Evolutionary conservation across 495 filamentous ascomycete species (phyloP).

Genomic region (Daldinia grandis): DNA sequence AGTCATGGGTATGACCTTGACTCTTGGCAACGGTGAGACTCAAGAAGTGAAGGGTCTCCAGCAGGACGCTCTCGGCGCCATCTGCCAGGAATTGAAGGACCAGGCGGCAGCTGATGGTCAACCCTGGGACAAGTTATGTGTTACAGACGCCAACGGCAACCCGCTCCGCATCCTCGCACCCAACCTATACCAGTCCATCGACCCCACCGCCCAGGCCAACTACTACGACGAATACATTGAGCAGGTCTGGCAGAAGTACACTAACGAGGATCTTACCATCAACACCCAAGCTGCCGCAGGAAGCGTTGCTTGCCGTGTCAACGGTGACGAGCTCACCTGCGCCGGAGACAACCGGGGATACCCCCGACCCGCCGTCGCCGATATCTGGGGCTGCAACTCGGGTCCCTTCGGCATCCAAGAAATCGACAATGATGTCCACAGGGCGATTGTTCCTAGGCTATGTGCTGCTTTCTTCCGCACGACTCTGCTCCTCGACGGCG

Average conservation of each 20-base stretch:
- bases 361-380: conserved; percentile 47
- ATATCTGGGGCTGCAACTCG: conserved; percentile 60
- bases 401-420: conserved; percentile 53
- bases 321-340: conserved; percentile 46
- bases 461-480: conserved; percentile 57
- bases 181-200: conserved; percentile 44
- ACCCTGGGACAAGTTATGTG: conserved; percentile 53
- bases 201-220: conserved; percentile 40
- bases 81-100: conserved; percentile 50
- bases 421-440: conserved; percentile 51
- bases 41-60: conserved; percentile 50
- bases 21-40: conserved; percentile 39
- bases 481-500: conserved; percentile 53
- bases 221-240: conserved; percentile 55
- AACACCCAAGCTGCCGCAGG: conserved; percentile 51
- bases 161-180: conserved; percentile 53
- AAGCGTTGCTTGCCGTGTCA: conserved; percentile 50
- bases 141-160: conserved; percentile 42
- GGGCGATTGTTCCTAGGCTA: conserved; percentile 52
- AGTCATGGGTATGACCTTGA: conserved; percentile 51
- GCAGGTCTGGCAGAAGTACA: conserved; percentile 53
- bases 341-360: conserved; percentile 52
- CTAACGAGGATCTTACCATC: conserved; percentile 48
- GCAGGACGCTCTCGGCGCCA: conserved; percentile 41
- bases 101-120: conserved; percentile 48